Evolutionary conservation across 2,329 filamentous ascomycete species (phyloP), one percentile per base, ranked within the genome.

Genomic region (Mariannaea sp.): DNA sequence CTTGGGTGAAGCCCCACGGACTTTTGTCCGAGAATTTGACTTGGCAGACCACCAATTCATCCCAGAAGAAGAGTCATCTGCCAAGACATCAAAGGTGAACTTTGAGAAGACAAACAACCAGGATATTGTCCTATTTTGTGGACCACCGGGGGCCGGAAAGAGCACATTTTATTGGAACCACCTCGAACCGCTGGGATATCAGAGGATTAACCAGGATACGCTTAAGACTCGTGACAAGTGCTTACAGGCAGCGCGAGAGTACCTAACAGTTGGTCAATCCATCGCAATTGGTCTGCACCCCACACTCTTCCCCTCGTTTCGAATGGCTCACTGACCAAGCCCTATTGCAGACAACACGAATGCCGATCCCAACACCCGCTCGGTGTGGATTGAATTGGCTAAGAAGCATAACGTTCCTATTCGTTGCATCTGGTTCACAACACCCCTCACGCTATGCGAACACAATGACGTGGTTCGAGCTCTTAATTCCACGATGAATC

Each of bases 391-490:
- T 26, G 76, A 83, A 20, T 73, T 97, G 24, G 92, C 92, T 14
- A 81, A 80, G 59, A 87, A 87, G 64, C 75, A 84, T 65, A 77
- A 82, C 4, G 78, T 95, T 2, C 87, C 89, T 2, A 88, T 96
- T 62, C 88, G 93, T 40, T 96, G 93, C 67, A 79, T 97, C 8
- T 88, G 89, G 72, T 94, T 99, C 75, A 88, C 86, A 45, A 88
- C 91, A 10, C 78, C 86, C 1, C 71, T 85, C 20, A 79, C 82
- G 36, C 70, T 96, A 7, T 86, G 83, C 61, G 85, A 92, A 69
- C 94, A 99, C 75, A 99, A 99, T 68, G 89, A 96, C 68, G 84
- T 83, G 1, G 89, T 96, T 42, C 83, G 94, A 55, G 84, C 91
- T 2, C 76, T 92, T 65, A 86, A 86, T 64, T 70, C 71, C 44